Evolutionary conservation across 306 rosid genomes (phyloP), one percentile per base, ranked within the genome.

Genomic region (Echinosophora koreensis): DNA sequence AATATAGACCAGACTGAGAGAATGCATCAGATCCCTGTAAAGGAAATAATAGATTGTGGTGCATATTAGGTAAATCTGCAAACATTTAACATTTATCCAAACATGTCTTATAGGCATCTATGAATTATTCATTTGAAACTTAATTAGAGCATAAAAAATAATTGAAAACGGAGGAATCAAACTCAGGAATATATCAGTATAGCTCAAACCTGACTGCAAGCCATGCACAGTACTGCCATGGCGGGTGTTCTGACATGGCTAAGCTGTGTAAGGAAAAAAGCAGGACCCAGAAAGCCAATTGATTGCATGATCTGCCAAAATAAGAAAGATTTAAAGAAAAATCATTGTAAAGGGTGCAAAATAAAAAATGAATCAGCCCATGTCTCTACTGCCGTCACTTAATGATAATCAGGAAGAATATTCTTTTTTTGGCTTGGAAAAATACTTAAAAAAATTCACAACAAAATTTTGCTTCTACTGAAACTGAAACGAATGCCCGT

Each of bases 1-100:
- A 92, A 81, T 91, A 92, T 27, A 96, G 89, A 76, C 98, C 99
- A 63, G 97, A 96, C 74, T 94, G 96, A 35, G 97, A 91, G 86
- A 92, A 92, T 38, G 97, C 98, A 80, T 90, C 99, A 74, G 90
- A 91, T 84, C 97, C 99, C 97, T 95, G 90, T 60, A 58, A 80
- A 64, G 61, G 58, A 56, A 57, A 79, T 50, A 79, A 56, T 12
- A 69, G 13, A 51, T 66, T 59, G 52, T 56, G 59, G 58, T 56
- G 64, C 16, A 44, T 34, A 39, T 27, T 50, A 56, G 56, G 55
- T 39, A 60, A 56, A 44, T 59, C 17, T 28, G 47, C 59, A 50
- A 50, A 38, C 8, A 39, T 51, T 17, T 34, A 67, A 58, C 44
- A 49, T 8, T 34, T 64, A 17, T 4, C 32, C 44, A 67, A 57